Evolutionary conservation across 768 basidiomycete species (phyloP).

Genomic region (Leccinellum rugosiceps): DNA sequence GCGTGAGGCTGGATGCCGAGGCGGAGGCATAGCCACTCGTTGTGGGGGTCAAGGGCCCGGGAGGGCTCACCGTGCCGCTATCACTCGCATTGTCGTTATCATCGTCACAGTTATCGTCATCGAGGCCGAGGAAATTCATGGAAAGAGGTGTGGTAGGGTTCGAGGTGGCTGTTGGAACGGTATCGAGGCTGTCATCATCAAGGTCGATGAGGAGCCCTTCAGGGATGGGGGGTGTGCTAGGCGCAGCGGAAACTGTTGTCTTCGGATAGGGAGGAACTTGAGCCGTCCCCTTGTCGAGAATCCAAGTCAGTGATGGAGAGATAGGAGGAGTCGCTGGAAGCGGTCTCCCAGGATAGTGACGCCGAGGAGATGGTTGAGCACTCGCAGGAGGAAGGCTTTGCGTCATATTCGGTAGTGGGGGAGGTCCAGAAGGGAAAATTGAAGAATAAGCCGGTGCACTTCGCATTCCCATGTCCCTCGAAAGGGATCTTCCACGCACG

Average conservation of each 20-base stretch:
- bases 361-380: conserved; percentile 27
- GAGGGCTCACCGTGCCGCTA: conserved; percentile 31
- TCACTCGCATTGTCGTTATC: conserved; percentile 28
- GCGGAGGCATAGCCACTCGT: conserved; percentile 25
- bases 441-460: conserved; percentile 33
- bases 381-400: conserved; percentile 24
- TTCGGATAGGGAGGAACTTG: conserved; percentile 16
- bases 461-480: conserved; percentile 30
- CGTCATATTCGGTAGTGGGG: conserved; percentile 23
- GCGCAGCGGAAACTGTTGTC: conserved; percentile 14
- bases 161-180: conserved; percentile 4
- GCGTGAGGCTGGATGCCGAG: conserved; percentile 28
- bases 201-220: conserved; percentile 58
- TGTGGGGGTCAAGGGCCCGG: conserved; percentile 32
- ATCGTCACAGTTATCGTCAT: conserved; percentile 16
- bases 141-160: conserved; percentile 16
- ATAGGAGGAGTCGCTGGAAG: conserved; percentile 32
- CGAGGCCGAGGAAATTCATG: conserved; percentile 25
- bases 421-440: conserved; percentile 34
- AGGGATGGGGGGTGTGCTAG: conserved; percentile 37
- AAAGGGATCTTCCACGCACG: conserved; percentile 31
- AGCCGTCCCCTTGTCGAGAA: conserved; percentile 28
- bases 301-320: conserved; percentile 33
- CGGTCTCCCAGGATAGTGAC: conserved; percentile 32
- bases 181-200: conserved; percentile 39